phyloP scores from a whole-genome alignment of 805 yeast genomes.

The Metschnikowia colocasiae region DNA sequence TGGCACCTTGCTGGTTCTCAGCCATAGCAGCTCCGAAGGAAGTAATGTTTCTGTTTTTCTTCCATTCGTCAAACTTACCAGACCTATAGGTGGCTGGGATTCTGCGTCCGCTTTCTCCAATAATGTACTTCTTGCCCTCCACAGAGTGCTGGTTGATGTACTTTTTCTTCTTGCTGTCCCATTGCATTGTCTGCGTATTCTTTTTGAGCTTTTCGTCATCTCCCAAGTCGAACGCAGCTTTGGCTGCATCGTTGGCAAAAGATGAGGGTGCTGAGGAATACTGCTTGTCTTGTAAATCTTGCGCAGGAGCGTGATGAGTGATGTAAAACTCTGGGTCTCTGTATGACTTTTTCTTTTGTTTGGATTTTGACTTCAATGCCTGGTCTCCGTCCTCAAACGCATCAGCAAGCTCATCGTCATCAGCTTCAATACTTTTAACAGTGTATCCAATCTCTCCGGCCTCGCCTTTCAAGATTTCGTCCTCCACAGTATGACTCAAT shows the following conservation, averaged over 20 bases:
- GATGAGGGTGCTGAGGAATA: slow-evolving; percentile 46
- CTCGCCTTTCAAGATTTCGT: slow-evolving; percentile 60
- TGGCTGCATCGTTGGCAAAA: slow-evolving; percentile 79
- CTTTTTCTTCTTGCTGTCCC: slow-evolving; percentile 94
- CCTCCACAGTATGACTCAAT: slow-evolving; percentile 65
- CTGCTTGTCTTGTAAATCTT: slow-evolving; percentile 79
- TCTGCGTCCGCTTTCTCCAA: slow-evolving; percentile 90
- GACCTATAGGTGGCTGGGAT: slow-evolving; percentile 89
- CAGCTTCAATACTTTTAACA: slow-evolving; percentile 36
- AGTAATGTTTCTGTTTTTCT: slow-evolving; percentile 58
- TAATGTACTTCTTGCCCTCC: slow-evolving; percentile 74
- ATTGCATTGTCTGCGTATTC: slow-evolving; percentile 70
- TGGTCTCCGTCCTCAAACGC: slow-evolving; percentile 54
- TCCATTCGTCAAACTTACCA: slow-evolving; percentile 93
- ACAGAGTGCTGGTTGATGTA: slow-evolving; percentile 76
- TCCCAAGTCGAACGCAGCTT: slow-evolving; percentile 80
- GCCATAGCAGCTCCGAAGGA: slow-evolving; percentile 27
- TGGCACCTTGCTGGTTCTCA: slow-evolving; percentile 19
- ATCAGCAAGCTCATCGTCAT: slow-evolving; percentile 45
- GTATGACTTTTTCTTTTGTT: slow-evolving; percentile 45
- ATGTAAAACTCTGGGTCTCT: slow-evolving; percentile 78
- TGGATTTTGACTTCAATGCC: slow-evolving; percentile 24
- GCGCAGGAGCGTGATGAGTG: slow-evolving; percentile 84
- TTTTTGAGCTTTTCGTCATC: slow-evolving; percentile 69
- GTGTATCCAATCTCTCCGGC: slow-evolving; percentile 46